Percentiles rank a stretch among this genome's conserved stretches.
These are phyloP conservation scores for Theileria annulata DNA, from an alignment of 169 alveolate species.

Conservation along the genomic window DNA sequence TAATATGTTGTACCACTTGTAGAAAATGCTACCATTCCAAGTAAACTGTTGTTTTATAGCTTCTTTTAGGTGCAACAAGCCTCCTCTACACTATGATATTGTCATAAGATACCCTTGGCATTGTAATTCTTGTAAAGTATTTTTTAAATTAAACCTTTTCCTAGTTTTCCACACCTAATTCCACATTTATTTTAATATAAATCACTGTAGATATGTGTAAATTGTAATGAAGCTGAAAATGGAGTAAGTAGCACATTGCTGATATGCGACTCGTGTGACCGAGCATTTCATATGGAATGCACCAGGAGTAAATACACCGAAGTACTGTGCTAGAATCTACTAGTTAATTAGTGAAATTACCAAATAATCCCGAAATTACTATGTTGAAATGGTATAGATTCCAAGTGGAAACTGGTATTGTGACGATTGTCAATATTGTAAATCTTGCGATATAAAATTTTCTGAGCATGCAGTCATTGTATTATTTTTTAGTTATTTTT, in stretches of 20 bases:
- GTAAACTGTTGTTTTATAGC: conserved; percentile 3
- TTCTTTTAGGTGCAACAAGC: conserved; percentile 65
- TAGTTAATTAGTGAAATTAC: background rate
- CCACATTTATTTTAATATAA: background rate
- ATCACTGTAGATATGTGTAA: conserved; percentile 34
- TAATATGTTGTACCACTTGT: conserved; percentile 28
- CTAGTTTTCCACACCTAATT: background rate
- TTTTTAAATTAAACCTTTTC: background rate
- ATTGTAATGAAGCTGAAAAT: conserved; percentile 29
- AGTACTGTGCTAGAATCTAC: background rate
- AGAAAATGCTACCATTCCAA: conserved; percentile 31
- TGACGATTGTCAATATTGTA: conserved; percentile 28
- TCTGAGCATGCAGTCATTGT: conserved; percentile 18
- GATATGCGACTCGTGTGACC: conserved; percentile 71
- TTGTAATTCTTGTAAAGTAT: conserved; percentile 67
- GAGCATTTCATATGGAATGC: conserved; percentile 73
- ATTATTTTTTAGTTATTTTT: background rate
- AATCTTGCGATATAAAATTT: conserved; percentile 18
- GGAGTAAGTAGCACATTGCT: conserved; percentile 59
- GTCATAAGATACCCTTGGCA: conserved; percentile 66
- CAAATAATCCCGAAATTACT: background rate
- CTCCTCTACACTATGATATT: conserved; percentile 59
- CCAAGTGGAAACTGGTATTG: conserved; percentile 44
- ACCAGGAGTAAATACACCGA: conserved; percentile 31
- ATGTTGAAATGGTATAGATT: conserved; percentile 1